Evolutionary conservation across 2,329 filamentous ascomycete species (phyloP), one percentile per base, ranked within the genome.

Genomic region (Penicillium occitanis): DNA sequence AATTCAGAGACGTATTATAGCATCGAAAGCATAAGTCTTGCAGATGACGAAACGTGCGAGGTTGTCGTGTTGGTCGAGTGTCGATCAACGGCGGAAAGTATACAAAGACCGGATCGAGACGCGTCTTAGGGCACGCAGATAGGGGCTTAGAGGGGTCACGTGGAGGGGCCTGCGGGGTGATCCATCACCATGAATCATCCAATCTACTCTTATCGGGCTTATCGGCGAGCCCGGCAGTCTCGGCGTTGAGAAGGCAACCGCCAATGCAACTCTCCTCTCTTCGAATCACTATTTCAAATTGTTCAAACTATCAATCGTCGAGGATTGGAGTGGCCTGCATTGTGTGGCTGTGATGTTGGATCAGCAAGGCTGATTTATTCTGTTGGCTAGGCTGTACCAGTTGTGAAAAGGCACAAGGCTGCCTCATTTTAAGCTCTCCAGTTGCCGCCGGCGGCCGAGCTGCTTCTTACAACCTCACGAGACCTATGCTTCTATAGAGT

Each of bases 141-240:
- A 77, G 76, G 76, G 76, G 76, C 64, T 68, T 68, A 14, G 0
- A 11, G 17, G 4, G 11, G 55, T 76, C 76, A 78, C 73, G 73
- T 77, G 76, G 25, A 10, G 64, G 55, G 46, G 30, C 50, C 7
- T 59, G 58, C 61, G 60, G 65, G 65, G 71, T 65, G 65, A 46
- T 19, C 19, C 19, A 19, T 19, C 19, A 19, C 19, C 19, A 19
- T 64, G 30, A 17, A 59, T 37, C 55, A 42, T 25, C 55, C 19
- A 42, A 28, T 42, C 35, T 19, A 44, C 35, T 44, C 65, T 67
- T 59, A 61, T 65, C 66, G 44, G 53, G 37, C 65, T 64, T 63
- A 59, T 59, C 55, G 51, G 64, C 19, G 48, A 25, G 48, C 40
- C 33, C 58, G 59, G 48, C 11, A 37, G 57, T 61, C 33, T 65